Base-by-base conservation (phyloP, 2,329 filamentous ascomycete genomes). In the Fusarium sp. region DNA sequence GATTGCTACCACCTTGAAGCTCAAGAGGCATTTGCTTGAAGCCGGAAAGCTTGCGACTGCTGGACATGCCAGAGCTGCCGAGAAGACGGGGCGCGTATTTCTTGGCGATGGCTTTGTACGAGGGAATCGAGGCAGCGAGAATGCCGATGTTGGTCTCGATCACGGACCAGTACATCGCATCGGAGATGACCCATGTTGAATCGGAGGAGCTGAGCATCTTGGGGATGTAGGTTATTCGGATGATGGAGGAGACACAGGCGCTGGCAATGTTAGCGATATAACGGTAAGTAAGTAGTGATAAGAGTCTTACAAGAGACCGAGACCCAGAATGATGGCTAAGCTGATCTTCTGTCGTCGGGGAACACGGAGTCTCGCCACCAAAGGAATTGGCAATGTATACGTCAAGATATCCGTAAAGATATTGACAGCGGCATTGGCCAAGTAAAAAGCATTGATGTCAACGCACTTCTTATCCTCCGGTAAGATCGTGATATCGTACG, bases 11-110 rank as follows among this genome's bases (percentile, higher is more conserved):
- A 2, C 48, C 50, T 14, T 65, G 57, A 5, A 72, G 45, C n/a
- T 73, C 71, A 26, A 72, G 33, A 18, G 70, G 70, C 66, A 61
- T 73, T 4, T 73, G 70, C 14, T 71, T 72, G n/a, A 72, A 72
- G 16, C 70, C 70, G 0, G 70, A 72, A 1, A 71, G 44, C 33
- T 72, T 72, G 35, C 57, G 54, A 20, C 54, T 72, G 31, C 61
- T 73, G 18, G 70, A 72, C 18, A 70, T 67, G 2, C 65, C 60
- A 6, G 44, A 63, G n/a, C 65, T 73, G 5, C 70, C 70, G 3
- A 72, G 66, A 1, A 72, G 61, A 22, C 70, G 70, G 13, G 70
- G 70, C 1, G 70, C 70, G 14, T 73, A 72, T 15, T 66, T 57
- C 30, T 72, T 72, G 18, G 70, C 70, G 6, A 72, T 71, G 3